Evolutionary conservation across 2,329 filamentous ascomycete genomes (phyloP), one percentile per base, ranked within the genome.

Genomic region (Cordyceps sp.): DNA sequence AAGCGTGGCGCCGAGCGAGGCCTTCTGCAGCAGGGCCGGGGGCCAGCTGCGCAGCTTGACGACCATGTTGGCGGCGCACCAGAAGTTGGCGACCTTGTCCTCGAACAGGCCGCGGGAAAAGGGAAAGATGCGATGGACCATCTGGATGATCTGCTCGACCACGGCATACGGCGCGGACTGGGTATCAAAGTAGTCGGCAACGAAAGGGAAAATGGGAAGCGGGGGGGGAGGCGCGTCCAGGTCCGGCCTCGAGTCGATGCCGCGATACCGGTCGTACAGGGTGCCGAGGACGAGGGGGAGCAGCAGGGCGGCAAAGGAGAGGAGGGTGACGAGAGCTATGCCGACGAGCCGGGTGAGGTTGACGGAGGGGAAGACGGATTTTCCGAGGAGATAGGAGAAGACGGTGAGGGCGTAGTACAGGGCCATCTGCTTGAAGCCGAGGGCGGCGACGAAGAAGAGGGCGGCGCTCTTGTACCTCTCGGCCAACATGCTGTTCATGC

Each of bases 371-470:
- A 76, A 78, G n/a, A 92, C 45, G 48, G 86, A 94, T 46, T 77
- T 74, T 8, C 88, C 90, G 1, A 96, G 62, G 2, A 98, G 73
- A 48, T 86, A 98, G 21, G 84, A 79, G 52, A 96, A 96, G 35
- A 96, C 77, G 15, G 78, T 77, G 12, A 92, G 86, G 4, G 92
- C 85, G 54, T 94, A 98, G 59, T 96, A 98, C 13, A 98, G 66
- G 1, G 88, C 88, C 92, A 98, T 98, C 55, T 98, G 90, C 62
- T 98, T 98, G 65, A 96, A 98, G 6, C 84, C 84, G n/a, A 98
- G 63, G 4, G 88, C 82, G 13, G 72, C 73, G 6, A 98, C 90
- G 45, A 98, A 98, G 60, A 93, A 93, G 36, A 93, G 71, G 39
- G 83, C 85, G 18, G 82, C 73, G 85, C 88, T 94, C 38, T 92